phyloP scores from a whole-genome alignment of 2,329 filamentous ascomycete species.

The Corniculantispora saksenae region DNA sequence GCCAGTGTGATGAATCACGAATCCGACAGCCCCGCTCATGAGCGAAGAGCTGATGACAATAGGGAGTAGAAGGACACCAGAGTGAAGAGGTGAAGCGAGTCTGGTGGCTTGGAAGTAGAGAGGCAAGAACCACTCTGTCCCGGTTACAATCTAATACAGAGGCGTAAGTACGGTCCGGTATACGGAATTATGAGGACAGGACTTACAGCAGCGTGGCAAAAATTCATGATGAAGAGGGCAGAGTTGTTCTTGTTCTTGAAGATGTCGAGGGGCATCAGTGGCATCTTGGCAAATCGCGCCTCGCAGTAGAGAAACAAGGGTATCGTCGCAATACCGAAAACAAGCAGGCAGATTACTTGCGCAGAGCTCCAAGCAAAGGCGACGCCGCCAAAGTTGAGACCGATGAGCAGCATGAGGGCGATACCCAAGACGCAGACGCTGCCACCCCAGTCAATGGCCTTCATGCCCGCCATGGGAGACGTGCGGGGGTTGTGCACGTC shows the following conservation, averaged over 20 bases:
- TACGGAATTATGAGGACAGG: not conserved
- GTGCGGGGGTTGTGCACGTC: slow-evolving; percentile 69
- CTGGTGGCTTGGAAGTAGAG: slow-evolving; percentile 72
- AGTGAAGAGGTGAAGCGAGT: slow-evolving; percentile 38
- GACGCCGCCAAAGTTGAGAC: slow-evolving; percentile 68
- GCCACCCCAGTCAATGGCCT: slow-evolving; percentile 62
- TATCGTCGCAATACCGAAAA: slow-evolving; percentile 56
- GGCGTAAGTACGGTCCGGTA: not conserved
- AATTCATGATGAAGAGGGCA: slow-evolving; percentile 51
- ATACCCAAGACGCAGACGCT: slow-evolving; percentile 63
- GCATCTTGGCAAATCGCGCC: slow-evolving; percentile 62
- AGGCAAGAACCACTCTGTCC: slow-evolving; percentile 69
- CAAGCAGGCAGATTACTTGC: slow-evolving; percentile 61
- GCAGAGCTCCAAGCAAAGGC: slow-evolving; percentile 62
- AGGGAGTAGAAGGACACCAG: slow-evolving; percentile 16
- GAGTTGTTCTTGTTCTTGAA: slow-evolving; percentile 58
- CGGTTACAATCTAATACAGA: slow-evolving; percentile 40
- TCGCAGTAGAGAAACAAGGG: slow-evolving; percentile 61
- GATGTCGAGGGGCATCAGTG: slow-evolving; percentile 67
- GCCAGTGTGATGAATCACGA: slow-evolving; percentile 47
- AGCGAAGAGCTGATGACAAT: slow-evolving; percentile 34
- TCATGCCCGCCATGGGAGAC: slow-evolving; percentile 60
- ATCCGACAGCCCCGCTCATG: slow-evolving; percentile 30
- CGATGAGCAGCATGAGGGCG: slow-evolving; percentile 69
- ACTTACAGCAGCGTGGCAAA: slow-evolving; percentile 50